Conservation (phyloP, 108 stramenopile species). For the Cyclostephanos invisitatus region DNA sequence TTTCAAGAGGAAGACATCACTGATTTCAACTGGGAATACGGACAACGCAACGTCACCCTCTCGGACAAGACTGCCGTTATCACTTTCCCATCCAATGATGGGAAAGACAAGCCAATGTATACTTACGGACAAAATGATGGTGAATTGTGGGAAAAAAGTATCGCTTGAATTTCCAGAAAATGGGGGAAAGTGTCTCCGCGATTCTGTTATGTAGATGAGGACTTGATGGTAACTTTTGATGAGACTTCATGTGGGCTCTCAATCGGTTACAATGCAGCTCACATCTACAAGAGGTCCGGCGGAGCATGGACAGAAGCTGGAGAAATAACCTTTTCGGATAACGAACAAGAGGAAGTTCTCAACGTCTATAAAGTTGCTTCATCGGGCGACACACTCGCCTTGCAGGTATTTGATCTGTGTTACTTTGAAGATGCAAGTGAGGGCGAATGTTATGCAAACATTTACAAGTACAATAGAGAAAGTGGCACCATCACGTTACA, state of each 20-base stretch:
- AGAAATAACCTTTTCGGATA: slow-evolving; percentile 9
- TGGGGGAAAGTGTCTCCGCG: slow-evolving; percentile 2
- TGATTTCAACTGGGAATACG: neutral
- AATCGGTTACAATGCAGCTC: neutral
- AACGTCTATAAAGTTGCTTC: neutral
- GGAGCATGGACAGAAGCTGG: slow-evolving; percentile 19
- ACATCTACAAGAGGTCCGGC: slow-evolving; percentile 6
- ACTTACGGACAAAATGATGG: slow-evolving; percentile 16
- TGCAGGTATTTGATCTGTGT: neutral
- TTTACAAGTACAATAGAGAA: neutral
- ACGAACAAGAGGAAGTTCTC: neutral
- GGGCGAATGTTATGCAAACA: neutral
- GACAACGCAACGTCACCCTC: slow-evolving; percentile 6
- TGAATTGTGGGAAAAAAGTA: slow-evolving; percentile 15
- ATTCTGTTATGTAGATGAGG: slow-evolving; percentile 9
- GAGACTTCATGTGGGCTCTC: neutral
- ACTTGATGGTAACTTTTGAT: slow-evolving; percentile 9
- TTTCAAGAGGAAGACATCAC: slow-evolving; percentile 5
- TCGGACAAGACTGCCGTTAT: slow-evolving; percentile 16
- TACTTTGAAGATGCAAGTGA: neutral
- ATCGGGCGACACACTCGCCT: slow-evolving; percentile 2
- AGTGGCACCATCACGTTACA: neutral
- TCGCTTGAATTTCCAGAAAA: neutral
- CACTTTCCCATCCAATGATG: neutral
- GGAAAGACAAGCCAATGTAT: neutral